phyloP scores from a whole-genome alignment of 2,329 filamentous ascomycete genomes.

The Podosphaera fusca region DNA sequence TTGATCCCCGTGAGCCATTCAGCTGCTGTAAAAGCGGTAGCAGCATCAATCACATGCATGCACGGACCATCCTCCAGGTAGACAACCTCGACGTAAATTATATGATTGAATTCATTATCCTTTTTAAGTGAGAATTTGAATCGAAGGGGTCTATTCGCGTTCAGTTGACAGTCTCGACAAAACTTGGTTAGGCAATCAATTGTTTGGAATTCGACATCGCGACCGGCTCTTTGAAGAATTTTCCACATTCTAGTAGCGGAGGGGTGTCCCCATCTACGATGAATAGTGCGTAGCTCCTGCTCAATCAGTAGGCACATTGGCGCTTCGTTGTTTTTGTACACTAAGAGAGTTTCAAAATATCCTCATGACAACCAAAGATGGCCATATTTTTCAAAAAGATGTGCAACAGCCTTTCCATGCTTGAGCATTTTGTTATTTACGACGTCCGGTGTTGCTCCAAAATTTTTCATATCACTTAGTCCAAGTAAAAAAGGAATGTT shows the following conservation, averaged over 20 bases:
- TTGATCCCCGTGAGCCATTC: not conserved
- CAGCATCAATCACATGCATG: not conserved
- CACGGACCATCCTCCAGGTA: not conserved
- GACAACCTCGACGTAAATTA: not conserved
- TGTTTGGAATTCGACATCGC: too few relatives aligned
- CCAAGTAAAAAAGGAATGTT: not conserved
- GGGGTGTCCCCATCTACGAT: not conserved
- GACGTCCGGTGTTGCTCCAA: not conserved
- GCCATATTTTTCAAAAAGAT: not conserved
- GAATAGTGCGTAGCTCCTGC: too few relatives aligned
- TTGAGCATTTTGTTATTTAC: too few relatives aligned
- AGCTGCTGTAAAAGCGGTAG: not conserved
- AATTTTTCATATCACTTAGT: not conserved
- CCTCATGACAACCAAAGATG: not conserved
- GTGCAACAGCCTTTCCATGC: too few relatives aligned
- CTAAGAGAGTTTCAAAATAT: not conserved
- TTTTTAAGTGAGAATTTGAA: slow-evolving; percentile 1
- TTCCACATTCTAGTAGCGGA: not conserved
- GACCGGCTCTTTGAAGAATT: not conserved
- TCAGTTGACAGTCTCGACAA: not conserved
- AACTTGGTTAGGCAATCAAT: not conserved
- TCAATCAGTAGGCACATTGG: too few relatives aligned
- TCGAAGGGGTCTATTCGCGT: not conserved
- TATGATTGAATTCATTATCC: not conserved
- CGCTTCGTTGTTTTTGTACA: too few relatives aligned